Evolutionary conservation across 768 basidiomycete species (phyloP).

Genomic region (Macrolepiota albuminosa): DNA sequence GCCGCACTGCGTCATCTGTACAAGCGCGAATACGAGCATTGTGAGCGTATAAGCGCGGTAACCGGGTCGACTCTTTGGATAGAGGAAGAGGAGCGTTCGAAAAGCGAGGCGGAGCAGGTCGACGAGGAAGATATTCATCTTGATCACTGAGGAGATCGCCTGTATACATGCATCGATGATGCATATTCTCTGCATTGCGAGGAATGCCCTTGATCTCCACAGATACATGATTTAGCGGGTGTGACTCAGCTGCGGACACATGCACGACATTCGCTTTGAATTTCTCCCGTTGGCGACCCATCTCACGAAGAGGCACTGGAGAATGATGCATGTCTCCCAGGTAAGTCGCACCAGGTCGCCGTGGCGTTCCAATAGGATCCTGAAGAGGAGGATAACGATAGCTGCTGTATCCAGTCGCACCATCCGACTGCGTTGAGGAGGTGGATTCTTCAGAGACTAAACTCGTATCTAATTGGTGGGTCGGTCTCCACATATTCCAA

Average conservation of each 20-base stretch:
- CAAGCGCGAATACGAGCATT: background rate
- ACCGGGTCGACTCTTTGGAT: background rate
- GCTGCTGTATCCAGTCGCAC: background rate
- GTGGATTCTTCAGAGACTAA: background rate
- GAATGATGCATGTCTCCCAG: background rate
- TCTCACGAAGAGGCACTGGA: background rate
- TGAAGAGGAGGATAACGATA: background rate
- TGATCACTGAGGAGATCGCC: background rate
- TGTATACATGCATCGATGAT: background rate
- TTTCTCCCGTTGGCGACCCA: background rate
- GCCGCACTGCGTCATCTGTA: background rate
- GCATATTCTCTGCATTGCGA: too few relatives aligned
- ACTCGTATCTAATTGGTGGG: background rate
- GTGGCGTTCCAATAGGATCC: conserved; percentile 1
- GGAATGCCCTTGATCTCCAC: background rate
- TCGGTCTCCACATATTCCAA: background rate
- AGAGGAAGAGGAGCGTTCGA: background rate
- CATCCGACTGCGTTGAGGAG: background rate
- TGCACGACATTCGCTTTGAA: background rate
- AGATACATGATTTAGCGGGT: background rate
- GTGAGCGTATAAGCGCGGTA: background rate
- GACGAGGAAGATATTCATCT: background rate
- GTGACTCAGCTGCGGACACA: background rate
- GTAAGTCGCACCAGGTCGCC: background rate
- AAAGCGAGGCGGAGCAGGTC: background rate